Base-by-base conservation (phyloP, 257 asterid species). In the Henckelia pumila region DNA sequence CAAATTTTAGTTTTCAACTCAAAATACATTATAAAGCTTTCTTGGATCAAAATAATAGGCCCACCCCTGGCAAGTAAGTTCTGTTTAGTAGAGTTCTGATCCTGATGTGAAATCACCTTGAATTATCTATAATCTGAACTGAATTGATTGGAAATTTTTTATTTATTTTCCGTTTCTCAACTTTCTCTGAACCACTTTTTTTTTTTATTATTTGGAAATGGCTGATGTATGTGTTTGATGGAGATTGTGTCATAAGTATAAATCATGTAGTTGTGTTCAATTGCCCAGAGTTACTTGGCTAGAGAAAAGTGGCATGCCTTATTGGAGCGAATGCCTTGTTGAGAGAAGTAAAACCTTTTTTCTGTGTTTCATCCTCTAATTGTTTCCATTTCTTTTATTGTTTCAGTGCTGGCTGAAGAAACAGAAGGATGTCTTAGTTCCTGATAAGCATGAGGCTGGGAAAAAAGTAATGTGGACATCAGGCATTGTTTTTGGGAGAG, bases 331-430 rank as follows among this genome's bases (percentile, higher is more conserved):
- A 40, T 40, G n/a, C 13, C 14, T 10, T 4, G 22, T 25, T 30
- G 3, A 8, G 53, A 24, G 25, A 6, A 49, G 37, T 1, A n/a
- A 7, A 16, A 10, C 6, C 52, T 33, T 55, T 32, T 33, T 67
- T 47, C 17, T 21, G 4, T 20, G 14, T 24, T 47, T 50, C 8
- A 28, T 11, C 50, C 6, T 40, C n/a, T 13, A 8, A 14, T 40
- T 40, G 3, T 68, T 35, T 62, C 28, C 40, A 49, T 73, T 66
- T 29, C 16, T 29, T 66, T 82, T 71, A 52, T 60, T 75, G 73
- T 66, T 75, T 5, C 40, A 93, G 99, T 93, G 99, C 79, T 93
- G 97, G 99, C 77, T 90, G 89, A 93, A 93, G 88, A 89, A 88
- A 68, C 99, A 93, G 79, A 83, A 80, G 77, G 99, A 93, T 77